Evolutionary conservation across 768 basidiomycete genomes (phyloP).

Genomic region (Trametes coccinea): DNA sequence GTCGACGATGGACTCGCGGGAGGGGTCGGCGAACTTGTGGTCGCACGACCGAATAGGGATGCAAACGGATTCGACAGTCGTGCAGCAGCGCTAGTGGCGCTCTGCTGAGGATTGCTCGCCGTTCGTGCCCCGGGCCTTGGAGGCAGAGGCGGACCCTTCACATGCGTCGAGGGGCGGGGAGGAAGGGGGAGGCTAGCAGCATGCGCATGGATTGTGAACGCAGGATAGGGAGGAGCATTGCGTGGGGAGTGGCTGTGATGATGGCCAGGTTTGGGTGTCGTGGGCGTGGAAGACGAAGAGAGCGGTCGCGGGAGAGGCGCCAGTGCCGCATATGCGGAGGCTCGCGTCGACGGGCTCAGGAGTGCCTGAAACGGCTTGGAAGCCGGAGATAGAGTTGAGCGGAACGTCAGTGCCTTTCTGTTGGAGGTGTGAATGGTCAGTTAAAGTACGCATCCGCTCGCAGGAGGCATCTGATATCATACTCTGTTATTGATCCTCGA

Average conservation of each 20-base stretch:
- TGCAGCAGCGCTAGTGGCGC: constrained; percentile 31
- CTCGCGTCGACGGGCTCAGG: constrained; percentile 36
- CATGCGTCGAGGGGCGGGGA: constrained; percentile 36
- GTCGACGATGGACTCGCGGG: constrained; percentile 28
- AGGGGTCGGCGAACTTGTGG: constrained; percentile 33
- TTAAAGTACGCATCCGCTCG: neutral
- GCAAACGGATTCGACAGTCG: constrained; percentile 76
- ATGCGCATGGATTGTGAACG: constrained; percentile 26
- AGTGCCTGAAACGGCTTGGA: constrained; percentile 46
- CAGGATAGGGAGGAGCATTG: constrained; percentile 24
- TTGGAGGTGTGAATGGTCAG: neutral
- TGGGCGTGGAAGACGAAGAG: constrained; percentile 33
- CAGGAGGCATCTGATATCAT: constrained; percentile 30
- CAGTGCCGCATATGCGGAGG: constrained; percentile 43
- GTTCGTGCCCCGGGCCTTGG: constrained; percentile 33
- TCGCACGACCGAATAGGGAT: constrained; percentile 64
- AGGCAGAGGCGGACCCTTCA: constrained; percentile 50
- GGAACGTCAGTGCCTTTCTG: constrained; percentile 38
- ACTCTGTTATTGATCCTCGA: constrained; percentile 68
- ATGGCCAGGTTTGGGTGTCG: constrained; percentile 18
- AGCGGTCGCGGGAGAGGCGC: constrained; percentile 53
- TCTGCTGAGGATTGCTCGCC: neutral
- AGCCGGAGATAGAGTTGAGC: constrained; percentile 43
- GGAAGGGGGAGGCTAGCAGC: constrained; percentile 30
- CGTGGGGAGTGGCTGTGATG: constrained; percentile 8